These are phyloP conservation scores for Lactifluus subvellereus DNA, from an alignment of 768 basidiomycete genomes.

Conservation along the genomic window DNA sequence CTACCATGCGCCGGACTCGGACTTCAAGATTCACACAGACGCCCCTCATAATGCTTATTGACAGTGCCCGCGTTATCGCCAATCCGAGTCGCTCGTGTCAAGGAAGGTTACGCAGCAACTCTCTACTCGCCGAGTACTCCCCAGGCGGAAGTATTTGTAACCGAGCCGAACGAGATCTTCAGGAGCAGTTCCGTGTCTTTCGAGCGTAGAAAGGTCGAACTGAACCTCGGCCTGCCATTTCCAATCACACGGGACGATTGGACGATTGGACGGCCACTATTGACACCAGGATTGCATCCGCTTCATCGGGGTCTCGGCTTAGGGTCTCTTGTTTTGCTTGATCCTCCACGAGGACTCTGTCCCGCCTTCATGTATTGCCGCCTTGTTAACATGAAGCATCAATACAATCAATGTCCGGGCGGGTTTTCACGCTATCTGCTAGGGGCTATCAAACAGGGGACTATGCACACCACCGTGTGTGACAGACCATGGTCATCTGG, in stretches of 20 bases:
- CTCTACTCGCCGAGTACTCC: background rate
- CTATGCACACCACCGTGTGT: constrained; percentile 3
- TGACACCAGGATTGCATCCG: background rate
- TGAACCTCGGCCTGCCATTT: background rate
- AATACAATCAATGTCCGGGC: background rate
- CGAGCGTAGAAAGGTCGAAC: background rate
- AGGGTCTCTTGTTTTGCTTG: background rate
- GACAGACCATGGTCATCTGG: background rate
- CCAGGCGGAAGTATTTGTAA: background rate
- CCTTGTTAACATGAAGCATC: background rate
- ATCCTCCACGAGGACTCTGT: constrained; percentile 2
- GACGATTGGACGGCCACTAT: background rate
- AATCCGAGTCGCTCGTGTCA: background rate
- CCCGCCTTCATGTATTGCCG: constrained; percentile 1
- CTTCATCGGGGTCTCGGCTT: background rate
- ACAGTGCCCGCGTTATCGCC: background rate
- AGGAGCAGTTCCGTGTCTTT: background rate
- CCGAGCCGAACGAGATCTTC: background rate
- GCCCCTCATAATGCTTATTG: too few relatives aligned
- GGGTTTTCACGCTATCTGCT: background rate
- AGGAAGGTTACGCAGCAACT: background rate
- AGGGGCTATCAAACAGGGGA: constrained; percentile 17
- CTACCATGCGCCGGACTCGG: too few relatives aligned
- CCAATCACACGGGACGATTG: background rate
- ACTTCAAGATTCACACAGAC: background rate